Evolutionary conservation across 306 rosid species (phyloP).

Genomic region (Coriaria nepalensis): DNA sequence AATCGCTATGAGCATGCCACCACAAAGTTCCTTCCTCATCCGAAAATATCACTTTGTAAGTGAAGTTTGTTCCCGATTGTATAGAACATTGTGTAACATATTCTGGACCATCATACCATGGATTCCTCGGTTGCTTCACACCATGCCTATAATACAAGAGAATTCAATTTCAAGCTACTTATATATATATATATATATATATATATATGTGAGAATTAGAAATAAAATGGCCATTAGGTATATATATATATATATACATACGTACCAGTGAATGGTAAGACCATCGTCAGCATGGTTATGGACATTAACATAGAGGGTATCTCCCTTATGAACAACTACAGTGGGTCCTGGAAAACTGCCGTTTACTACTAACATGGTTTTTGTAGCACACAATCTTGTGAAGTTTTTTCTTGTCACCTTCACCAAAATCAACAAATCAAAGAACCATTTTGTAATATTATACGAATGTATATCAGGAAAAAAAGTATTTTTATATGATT

Average conservation of each 20-base stretch:
- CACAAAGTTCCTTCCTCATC: background rate
- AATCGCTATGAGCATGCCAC: constrained; percentile 6
- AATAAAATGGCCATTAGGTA: background rate
- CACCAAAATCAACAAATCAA: too few species aligned
- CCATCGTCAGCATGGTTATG: constrained; percentile 5
- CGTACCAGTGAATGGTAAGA: constrained; percentile 8
- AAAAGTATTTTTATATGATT: too few species aligned
- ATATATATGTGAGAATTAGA: too few species aligned
- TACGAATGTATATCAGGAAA: too few species aligned
- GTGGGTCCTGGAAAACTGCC: constrained; percentile 5
- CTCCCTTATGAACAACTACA: constrained; percentile 4
- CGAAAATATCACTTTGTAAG: constrained; percentile 3
- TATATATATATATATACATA: too few species aligned
- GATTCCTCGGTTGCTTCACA: constrained; percentile 28
- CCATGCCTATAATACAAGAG: constrained; percentile 25
- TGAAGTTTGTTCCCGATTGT: background rate
- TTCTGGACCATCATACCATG: constrained; percentile 39
- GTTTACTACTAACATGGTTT: background rate
- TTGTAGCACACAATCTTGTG: constrained; percentile 4
- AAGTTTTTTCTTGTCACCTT: constrained; percentile 3
- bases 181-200: too few species aligned
- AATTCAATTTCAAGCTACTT: too few species aligned
- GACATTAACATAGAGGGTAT: constrained; percentile 4
- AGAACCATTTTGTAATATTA: too few species aligned
- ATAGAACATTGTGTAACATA: constrained; percentile 33